A percentile compares a stretch with the other conserved stretches of the same genome.
phyloP scores from a whole-genome alignment of 1,139 yeast species.

The Suhomyces bribrorum region DNA sequence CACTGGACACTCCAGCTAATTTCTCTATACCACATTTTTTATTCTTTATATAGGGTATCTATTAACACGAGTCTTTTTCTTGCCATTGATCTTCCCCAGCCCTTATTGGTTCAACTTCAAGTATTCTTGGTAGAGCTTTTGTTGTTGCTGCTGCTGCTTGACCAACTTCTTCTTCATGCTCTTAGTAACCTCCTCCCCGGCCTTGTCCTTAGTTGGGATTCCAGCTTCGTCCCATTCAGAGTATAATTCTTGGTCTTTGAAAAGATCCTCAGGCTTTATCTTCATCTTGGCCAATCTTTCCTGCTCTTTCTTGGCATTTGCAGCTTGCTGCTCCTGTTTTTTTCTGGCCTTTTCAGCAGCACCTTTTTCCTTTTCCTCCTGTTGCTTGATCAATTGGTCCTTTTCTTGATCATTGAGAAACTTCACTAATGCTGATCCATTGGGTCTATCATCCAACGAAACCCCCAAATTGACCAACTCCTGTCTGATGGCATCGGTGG shows the following conservation, averaged over 20 bases:
- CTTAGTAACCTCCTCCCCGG: slow-evolving; percentile 87
- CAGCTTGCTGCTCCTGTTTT: slow-evolving; percentile 40
- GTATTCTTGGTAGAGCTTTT: slow-evolving; percentile 76
- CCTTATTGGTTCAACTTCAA: slow-evolving; percentile 15
- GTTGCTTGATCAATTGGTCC: slow-evolving; percentile 61
- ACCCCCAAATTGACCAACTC: slow-evolving; percentile 77
- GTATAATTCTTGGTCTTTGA: slow-evolving; percentile 56
- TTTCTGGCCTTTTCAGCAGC: slow-evolving; percentile 42
- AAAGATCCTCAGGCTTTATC: slow-evolving; percentile 70
- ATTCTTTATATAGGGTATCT: too few species aligned
- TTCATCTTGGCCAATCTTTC: slow-evolving; percentile 72
- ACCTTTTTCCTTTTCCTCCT: slow-evolving; percentile 59
- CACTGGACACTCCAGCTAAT: too few species aligned
- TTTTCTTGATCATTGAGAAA: slow-evolving; percentile 72
- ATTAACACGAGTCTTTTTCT: too few species aligned
- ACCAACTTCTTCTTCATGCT: slow-evolving; percentile 78
- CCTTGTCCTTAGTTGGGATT: slow-evolving; percentile 70
- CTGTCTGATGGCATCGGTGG: slow-evolving; percentile 41
- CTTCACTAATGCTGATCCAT: slow-evolving; percentile 78
- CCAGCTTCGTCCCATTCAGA: slow-evolving; percentile 85
- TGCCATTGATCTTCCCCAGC: background rate
- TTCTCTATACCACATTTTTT: too few species aligned
- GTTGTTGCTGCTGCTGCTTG: slow-evolving; percentile 78
- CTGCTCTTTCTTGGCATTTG: slow-evolving; percentile 58
- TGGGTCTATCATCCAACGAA: slow-evolving; percentile 84